A percentile compares a stretch with the other conserved stretches of the same genome.
These are phyloP conservation scores for Tinospora cordifolia DNA, from an alignment of 164 flowering plant genomes.

Conservation along the genomic window DNA sequence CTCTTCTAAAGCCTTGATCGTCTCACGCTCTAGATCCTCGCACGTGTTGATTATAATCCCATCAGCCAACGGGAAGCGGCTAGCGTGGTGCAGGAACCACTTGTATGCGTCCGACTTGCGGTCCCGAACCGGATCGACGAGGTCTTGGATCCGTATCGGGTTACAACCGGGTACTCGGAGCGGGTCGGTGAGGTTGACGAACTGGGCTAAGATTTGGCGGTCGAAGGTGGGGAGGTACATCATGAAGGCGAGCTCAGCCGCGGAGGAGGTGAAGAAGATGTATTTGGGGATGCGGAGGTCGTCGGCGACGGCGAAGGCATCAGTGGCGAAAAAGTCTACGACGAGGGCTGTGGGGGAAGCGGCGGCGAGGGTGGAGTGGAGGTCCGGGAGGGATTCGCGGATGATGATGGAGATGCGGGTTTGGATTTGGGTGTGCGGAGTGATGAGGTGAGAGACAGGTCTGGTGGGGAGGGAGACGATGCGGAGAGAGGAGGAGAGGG, in stretches of 20 bases:
- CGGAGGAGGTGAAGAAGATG: neutral
- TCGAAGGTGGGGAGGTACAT: neutral
- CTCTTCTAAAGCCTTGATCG: slow-evolving; percentile 20
- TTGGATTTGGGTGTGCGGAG: neutral
- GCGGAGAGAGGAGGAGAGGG: slow-evolving; percentile 18
- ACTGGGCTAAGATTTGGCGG: neutral
- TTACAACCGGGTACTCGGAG: slow-evolving; percentile 22
- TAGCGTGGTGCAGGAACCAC: slow-evolving; percentile 15
- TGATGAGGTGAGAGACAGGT: slow-evolving; percentile 15
- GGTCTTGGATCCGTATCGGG: slow-evolving; percentile 26
- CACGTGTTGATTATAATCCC: slow-evolving; percentile 41
- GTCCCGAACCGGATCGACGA: slow-evolving; percentile 21
- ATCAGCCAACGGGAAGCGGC: slow-evolving; percentile 19
- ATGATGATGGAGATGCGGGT: slow-evolving; percentile 18
- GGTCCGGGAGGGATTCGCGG: slow-evolving; percentile 17
- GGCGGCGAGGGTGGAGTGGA: slow-evolving; percentile 15
- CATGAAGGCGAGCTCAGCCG: neutral
- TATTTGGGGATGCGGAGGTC: neutral
- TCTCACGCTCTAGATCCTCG: slow-evolving; percentile 30
- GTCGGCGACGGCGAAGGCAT: slow-evolving; percentile 22
- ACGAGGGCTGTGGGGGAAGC: slow-evolving; percentile 22
- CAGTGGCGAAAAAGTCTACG: slow-evolving; percentile 29
- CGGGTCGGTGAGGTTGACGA: neutral
- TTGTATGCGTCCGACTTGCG: slow-evolving; percentile 12
- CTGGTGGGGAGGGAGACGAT: slow-evolving; percentile 26